A percentile compares a stretch with the other conserved stretches of the same genome.
Evolutionary conservation across 2,329 filamentous ascomycete species (phyloP).

Genomic region (Nothophoma quercina): DNA sequence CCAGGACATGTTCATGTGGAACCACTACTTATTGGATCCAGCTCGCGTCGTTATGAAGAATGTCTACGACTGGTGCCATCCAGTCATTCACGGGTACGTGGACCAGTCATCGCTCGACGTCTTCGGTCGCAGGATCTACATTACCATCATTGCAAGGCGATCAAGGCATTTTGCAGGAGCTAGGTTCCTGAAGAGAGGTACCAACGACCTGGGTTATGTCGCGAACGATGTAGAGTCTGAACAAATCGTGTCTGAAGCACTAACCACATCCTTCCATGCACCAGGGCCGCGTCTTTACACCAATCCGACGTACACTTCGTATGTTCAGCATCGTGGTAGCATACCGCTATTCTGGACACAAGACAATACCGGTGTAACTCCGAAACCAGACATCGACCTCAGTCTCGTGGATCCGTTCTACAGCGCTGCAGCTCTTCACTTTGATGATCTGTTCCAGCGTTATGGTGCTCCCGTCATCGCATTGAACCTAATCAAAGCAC

Average conservation of each 20-base stretch:
- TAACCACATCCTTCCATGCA: constrained; percentile 94
- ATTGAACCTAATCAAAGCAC: constrained; percentile 84
- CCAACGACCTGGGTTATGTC: constrained; percentile 93
- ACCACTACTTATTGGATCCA: constrained; percentile 84
- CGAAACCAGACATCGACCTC: constrained; percentile 94
- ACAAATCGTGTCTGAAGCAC: constrained; percentile 93
- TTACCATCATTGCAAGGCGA: constrained; percentile 90
- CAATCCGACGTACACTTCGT: constrained; percentile 92
- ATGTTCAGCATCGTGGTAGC: constrained; percentile 94
- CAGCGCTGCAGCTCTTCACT: constrained; percentile 89
- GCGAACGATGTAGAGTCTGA: constrained; percentile 99
- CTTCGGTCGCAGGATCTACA: constrained; percentile 87
- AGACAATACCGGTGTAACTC: constrained; percentile 91
- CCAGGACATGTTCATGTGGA: constrained; percentile 99
- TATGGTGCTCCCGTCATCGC: constrained; percentile 94
- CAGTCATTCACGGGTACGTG: constrained; percentile 95
- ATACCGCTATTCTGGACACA: constrained; percentile 98
- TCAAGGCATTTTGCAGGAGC: constrained; percentile 95
- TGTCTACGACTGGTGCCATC: constrained; percentile 93
- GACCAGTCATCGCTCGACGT: constrained; percentile 80
- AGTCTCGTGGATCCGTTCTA: constrained; percentile 98
- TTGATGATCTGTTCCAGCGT: constrained; percentile 90
- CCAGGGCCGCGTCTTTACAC: constrained; percentile 85
- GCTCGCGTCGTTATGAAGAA: constrained; percentile 74
- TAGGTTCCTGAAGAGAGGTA: constrained; percentile 90